Conservation (phyloP, 2,329 filamentous ascomycete species). For the Chaetothyriales sp. region DNA sequence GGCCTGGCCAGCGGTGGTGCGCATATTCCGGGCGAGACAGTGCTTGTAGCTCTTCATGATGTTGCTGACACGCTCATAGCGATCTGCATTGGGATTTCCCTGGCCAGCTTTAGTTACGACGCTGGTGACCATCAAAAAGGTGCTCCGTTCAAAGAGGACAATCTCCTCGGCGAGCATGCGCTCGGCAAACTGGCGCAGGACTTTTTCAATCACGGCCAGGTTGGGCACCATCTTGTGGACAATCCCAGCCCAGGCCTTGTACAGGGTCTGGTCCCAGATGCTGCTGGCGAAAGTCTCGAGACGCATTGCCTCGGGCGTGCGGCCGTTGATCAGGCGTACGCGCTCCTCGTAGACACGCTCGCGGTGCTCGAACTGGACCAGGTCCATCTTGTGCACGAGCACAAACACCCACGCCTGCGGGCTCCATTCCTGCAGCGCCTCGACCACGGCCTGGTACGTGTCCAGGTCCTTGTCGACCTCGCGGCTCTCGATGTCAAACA, state of each 20-base stretch:
- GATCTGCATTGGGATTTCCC: conserved; percentile 76
- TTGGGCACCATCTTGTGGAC: conserved; percentile 98
- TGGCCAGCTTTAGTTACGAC: conserved; percentile 40
- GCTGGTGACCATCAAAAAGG: conserved; percentile 88
- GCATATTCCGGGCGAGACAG: conserved; percentile 34
- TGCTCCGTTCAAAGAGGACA: conserved; percentile 85
- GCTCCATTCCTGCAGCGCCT: conserved; percentile 75
- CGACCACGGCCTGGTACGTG: conserved; percentile 81
- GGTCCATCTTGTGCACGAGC: conserved; percentile 96
- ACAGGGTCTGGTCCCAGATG: conserved; percentile 96
- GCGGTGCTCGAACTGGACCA: conserved; percentile 67
- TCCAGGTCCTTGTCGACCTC: conserved; percentile 87
- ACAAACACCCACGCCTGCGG: conserved; percentile 73
- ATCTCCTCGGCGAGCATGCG: conserved; percentile 88
- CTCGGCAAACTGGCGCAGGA: conserved; percentile 66
- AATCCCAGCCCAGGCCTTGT: conserved; percentile 96
- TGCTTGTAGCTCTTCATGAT: conserved; percentile 99
- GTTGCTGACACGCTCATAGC: conserved; percentile 87
- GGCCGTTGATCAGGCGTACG: conserved; percentile 58
- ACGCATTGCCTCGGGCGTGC: conserved; percentile 51
- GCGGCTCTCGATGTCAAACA: conserved; percentile 94
- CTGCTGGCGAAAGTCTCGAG: conserved; percentile 85
- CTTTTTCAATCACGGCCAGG: conserved; percentile 68
- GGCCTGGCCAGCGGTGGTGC: conserved; percentile 28
- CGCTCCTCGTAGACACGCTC: conserved; percentile 74